Evolutionary conservation across 371 early-diverging fungal genomes (phyloP), one percentile per base, ranked within the genome.

Genomic region (Zopfochytrium polystomum): DNA sequence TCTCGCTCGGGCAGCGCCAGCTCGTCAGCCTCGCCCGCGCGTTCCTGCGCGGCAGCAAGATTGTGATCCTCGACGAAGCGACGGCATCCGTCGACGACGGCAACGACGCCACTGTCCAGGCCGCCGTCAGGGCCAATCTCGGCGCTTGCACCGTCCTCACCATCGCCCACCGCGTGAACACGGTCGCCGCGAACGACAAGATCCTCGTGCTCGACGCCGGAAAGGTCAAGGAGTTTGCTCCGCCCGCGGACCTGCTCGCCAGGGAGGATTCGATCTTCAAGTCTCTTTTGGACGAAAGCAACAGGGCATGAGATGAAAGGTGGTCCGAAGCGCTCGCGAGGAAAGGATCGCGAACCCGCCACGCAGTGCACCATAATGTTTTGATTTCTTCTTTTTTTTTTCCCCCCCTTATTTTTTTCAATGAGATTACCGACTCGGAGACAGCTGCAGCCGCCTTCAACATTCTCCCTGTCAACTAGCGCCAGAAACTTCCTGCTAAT

Each of bases 1-100:
- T 81, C 3, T 72, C 72, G 44, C 63, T 70, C 23, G 83, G 83
- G 11, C 74, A 80, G 48, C 55, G 70, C 30, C 82, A 83, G 57
- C 72, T 82, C 45, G 47, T 83, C 48, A 56, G 66, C 42, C 58
- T 82, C 13, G 68, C 75, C 11, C 58, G 74, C 46, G 69, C 74
- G 5, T 35, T 82, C 2, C 35, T 77, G 5, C 43, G 57, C 22
- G 55, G 72, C 29, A 60, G 75, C 18, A 69, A 69, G 31, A 76
- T 88, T 31, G 65, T 87, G 22, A 32, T 83, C 2, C 75, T 85
- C 78, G 85, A 85, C 49, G 83, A 85, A 57, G 73, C 72, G n/a
- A 45, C 63, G n/a, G n/a, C n/a, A n/a, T n/a, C n/a, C n/a, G n/a
- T n/a, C n/a, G n/a, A n/a, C n/a, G n/a, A n/a, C n/a, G n/a, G 48